Base-by-base conservation (phyloP, 441 rosid species). In the Monsonia emarginata region DNA sequence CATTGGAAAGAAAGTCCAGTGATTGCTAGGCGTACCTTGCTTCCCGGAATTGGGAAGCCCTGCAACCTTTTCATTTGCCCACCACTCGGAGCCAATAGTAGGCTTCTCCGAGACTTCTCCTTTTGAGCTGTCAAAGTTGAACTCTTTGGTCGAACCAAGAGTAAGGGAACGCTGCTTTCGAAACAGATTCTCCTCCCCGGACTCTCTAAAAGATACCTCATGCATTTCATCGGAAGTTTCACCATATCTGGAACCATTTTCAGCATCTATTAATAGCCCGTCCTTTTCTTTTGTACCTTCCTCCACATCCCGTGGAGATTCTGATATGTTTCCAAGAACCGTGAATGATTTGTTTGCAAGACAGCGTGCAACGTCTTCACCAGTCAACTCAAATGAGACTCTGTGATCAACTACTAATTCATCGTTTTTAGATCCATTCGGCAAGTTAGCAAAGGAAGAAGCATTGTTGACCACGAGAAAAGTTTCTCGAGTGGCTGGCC, bases 1-100 rank as follows among this genome's bases (percentile, higher is more conserved):
- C 75, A 86, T 74, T 0, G 96, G 95, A 84, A 88, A 90, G 86
- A 93, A 88, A 65, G 89, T 86, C 98, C 95, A 90, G 72, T 74
- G 82, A 73, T 80, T 79, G 64, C 88, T 68, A 40, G 84, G 80
- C 57, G 74, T 78, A 72, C 72, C 72, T 59, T 84, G 87, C 81
- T 84, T 82, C 63, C 92, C 88, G n/a, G n/a, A n/a, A n/a, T n/a
- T n/a, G 4, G 85, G 38, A 32, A 32, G 38, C 5, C 38, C 38
- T 10, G 38, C 84, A 59, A 87, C 86, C 67, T 90, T 84, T 75
- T 87, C 94, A 44, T 78, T 86, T 9, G 89, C 85, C 95, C 95
- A 88, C 95, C 95, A 86, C 74, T 84, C 85, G 0, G 88, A 81
- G 61, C 79, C 81, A 52, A 78, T 40, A 5, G 65, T 32, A 16